A percentile compares a stretch with the other conserved stretches of the same genome.
phyloP scores from a whole-genome alignment of 345 rosid genomes.

The Gossypium bickii region DNA sequence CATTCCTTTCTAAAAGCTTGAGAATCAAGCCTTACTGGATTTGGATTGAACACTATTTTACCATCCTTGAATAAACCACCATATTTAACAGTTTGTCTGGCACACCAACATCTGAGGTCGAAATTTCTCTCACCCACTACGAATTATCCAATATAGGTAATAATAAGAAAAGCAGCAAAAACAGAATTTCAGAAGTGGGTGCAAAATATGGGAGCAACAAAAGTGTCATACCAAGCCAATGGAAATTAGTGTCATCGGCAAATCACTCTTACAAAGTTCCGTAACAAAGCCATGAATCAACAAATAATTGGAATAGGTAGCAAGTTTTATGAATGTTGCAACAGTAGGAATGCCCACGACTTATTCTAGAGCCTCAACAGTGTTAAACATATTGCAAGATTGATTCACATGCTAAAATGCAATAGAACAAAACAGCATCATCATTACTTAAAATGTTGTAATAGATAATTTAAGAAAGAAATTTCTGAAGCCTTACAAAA shows the following conservation, averaged over 20 bases:
- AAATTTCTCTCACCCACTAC: not conserved
- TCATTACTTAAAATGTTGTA: not conserved
- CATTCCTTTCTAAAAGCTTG: not conserved
- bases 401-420: not conserved
- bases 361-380: not conserved
- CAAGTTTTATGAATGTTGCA: not conserved
- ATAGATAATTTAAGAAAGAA: not conserved
- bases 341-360: not conserved
- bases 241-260: not conserved
- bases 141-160: not conserved
- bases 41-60: not conserved
- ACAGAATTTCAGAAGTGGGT: not conserved
- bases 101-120: not conserved
- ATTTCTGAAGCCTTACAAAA: not conserved
- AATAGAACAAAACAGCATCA: constrained; percentile 5
- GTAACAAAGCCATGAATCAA: not conserved
- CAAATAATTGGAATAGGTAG: not conserved
- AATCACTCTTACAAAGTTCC: not conserved
- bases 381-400: not conserved
- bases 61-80: not conserved
- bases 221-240: not conserved
- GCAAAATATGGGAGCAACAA: not conserved
- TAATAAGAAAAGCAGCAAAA: not conserved
- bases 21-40: not conserved
- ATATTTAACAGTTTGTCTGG: not conserved